phyloP scores from a whole-genome alignment of 352 stramenopile genomes.

The Blastocystis hominis region DNA sequence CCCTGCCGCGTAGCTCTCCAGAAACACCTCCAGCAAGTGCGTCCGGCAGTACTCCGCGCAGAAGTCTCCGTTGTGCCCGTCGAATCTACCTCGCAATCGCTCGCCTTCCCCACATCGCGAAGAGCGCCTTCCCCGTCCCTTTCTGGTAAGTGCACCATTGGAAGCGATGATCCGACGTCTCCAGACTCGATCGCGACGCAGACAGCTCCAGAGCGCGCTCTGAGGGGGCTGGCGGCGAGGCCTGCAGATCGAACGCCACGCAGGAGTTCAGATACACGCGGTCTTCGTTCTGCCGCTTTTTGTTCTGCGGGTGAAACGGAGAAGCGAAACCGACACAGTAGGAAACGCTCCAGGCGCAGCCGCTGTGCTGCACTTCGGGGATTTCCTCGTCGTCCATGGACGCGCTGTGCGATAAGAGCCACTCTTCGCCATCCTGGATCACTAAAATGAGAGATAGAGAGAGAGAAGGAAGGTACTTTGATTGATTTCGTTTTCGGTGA shows the following conservation, averaged over 20 bases:
- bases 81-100: constrained; percentile 13
- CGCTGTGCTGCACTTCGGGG: not conserved
- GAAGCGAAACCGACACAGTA: not conserved
- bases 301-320: not conserved
- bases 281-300: constrained; percentile 35
- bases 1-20: not conserved
- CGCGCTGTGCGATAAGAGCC: not conserved
- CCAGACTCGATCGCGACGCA: not conserved
- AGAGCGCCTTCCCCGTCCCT: not conserved
- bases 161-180: not conserved
- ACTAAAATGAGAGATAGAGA: not conserved
- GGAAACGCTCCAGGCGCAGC: constrained; percentile 14
- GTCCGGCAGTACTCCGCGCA: constrained; percentile 1
- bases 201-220: not conserved
- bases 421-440: not conserved
- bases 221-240: not conserved
- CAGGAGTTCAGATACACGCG: not conserved
- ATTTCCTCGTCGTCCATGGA: not conserved
- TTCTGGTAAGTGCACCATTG: constrained; percentile 28
- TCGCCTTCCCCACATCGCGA: not conserved
- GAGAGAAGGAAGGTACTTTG: not conserved
- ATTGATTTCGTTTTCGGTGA: constrained; percentile 9
- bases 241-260: not conserved
- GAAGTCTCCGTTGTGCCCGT: not conserved
- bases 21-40: not conserved